These are phyloP conservation scores for Nakazawaea siamensis DNA, from an alignment of 805 yeast species.

Conservation along the genomic window DNA sequence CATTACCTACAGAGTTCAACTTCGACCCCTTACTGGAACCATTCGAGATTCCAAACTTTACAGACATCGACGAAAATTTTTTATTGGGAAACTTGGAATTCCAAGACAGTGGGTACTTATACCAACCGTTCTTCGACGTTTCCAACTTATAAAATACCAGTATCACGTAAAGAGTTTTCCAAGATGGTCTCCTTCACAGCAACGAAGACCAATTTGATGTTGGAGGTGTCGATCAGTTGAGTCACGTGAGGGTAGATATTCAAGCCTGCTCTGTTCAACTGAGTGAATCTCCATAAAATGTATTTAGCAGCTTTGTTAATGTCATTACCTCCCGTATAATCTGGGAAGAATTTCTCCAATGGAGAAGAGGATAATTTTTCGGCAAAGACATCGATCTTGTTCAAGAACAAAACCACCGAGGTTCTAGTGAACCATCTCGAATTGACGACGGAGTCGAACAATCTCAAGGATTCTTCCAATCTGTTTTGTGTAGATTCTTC, in stretches of 20 bases:
- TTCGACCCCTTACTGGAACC: no score
- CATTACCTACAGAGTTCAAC: no score
- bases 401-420: slow-evolving; percentile 77
- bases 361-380: slow-evolving; percentile 80
- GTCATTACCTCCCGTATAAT: slow-evolving; percentile 84
- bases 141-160: slow-evolving; percentile 47
- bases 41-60: neutral
- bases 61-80: neutral
- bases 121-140: neutral
- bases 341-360: slow-evolving; percentile 76
- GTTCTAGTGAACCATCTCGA: slow-evolving; percentile 89
- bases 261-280: slow-evolving; percentile 73
- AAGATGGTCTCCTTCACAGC: slow-evolving; percentile 76
- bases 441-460: slow-evolving; percentile 86
- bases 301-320: slow-evolving; percentile 88
- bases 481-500: slow-evolving; percentile 75
- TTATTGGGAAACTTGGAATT: neutral
- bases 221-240: slow-evolving; percentile 90
- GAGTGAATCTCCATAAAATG: slow-evolving; percentile 83
- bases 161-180: slow-evolving; percentile 67
- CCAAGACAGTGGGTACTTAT: slow-evolving; percentile 1
- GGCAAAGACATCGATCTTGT: slow-evolving; percentile 85
- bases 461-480: slow-evolving; percentile 70
- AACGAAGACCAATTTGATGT: slow-evolving; percentile 78
- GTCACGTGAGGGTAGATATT: slow-evolving; percentile 87